Evolutionary conservation across 345 rosid genomes (phyloP).

Genomic region (Eucalyptus camaldulensis): DNA sequence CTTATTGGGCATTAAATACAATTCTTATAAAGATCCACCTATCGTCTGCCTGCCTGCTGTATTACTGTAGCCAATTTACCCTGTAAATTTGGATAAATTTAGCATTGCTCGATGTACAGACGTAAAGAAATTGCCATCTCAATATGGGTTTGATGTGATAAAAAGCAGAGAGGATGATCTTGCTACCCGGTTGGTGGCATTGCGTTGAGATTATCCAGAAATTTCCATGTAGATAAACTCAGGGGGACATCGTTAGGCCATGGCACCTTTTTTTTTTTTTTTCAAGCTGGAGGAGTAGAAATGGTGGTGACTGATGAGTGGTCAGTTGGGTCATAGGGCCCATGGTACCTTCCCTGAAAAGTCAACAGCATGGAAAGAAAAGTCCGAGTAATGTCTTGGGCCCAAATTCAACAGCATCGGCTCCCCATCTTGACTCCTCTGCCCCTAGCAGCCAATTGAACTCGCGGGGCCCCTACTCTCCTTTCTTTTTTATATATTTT

Average conservation of each 20-base stretch:
- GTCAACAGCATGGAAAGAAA: background rate
- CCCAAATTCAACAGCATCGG: background rate
- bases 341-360: background rate
- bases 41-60: too few species aligned
- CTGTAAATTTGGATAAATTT: background rate
- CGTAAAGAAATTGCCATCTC: background rate
- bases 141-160: background rate
- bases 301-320: background rate
- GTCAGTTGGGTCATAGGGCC: background rate
- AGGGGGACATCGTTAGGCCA: background rate
- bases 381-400: background rate
- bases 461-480: background rate
- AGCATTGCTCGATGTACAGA: background rate
- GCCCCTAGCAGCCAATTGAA: background rate
- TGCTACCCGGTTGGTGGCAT: background rate
- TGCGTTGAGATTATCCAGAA: background rate
- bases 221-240: background rate
- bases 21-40: too few species aligned
- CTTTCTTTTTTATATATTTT: rapidly evolving
- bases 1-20: too few species aligned
- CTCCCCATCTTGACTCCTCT: background rate
- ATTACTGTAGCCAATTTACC: background rate
- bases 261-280: background rate
- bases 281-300: background rate
- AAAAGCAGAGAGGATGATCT: background rate